Evolutionary conservation across 78 protist genomes (phyloP).

Genomic region (Isochrysis galbana): DNA sequence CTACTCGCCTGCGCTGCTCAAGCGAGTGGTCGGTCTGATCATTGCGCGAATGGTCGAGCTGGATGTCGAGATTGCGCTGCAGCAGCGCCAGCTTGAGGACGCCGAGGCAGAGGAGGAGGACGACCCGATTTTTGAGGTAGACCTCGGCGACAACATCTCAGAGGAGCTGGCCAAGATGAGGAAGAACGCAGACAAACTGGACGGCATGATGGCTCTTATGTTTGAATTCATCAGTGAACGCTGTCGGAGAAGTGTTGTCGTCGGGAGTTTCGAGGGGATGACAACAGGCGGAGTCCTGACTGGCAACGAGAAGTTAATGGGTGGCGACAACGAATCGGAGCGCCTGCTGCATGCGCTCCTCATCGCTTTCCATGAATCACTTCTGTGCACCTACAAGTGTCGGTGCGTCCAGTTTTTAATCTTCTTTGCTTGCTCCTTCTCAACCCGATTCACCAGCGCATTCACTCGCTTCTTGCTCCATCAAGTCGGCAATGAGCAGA

Average conservation of each 20-base stretch:
- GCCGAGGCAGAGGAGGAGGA: background rate
- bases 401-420: background rate
- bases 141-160: background rate
- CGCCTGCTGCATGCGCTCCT: background rate
- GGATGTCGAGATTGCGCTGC: background rate
- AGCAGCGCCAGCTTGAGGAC: background rate
- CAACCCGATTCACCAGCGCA: background rate
- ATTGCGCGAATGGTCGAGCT: background rate
- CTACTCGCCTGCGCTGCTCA: background rate
- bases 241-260: background rate
- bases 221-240: background rate
- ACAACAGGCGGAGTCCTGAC: background rate
- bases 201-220: background rate
- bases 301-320: background rate
- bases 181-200: background rate
- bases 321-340: background rate
- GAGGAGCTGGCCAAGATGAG: background rate
- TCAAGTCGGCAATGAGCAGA: background rate
- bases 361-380: background rate
- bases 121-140: background rate
- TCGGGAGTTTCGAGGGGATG: background rate
- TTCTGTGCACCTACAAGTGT: background rate
- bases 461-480: background rate
- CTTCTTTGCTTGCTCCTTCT: background rate
- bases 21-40: background rate